These are phyloP conservation scores for Elsinoe perseae DNA, from an alignment of 2,329 filamentous ascomycete genomes.

Conservation along the genomic window DNA sequence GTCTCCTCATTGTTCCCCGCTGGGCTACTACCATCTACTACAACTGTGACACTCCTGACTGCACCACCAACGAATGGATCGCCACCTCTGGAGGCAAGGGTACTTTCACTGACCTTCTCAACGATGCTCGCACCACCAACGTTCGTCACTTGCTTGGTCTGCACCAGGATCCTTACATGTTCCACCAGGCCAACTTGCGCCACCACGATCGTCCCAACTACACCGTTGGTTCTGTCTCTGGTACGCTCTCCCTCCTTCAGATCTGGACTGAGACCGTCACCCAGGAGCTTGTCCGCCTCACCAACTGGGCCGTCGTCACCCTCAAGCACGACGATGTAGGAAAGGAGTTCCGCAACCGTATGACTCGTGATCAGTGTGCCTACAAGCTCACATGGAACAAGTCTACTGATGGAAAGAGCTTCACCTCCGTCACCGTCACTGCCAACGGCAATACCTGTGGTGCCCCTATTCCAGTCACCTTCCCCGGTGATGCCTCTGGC, in stretches of 20 bases:
- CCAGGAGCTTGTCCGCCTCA: conserved; percentile 48
- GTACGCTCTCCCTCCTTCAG: conserved; percentile 47
- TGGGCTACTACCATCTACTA: conserved; percentile 58
- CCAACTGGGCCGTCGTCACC: conserved; percentile 47
- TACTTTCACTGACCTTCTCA: conserved; percentile 45
- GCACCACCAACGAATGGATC: conserved; percentile 54
- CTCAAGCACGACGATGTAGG: conserved; percentile 51
- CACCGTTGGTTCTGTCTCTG: conserved; percentile 42
- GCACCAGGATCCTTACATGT: conserved; percentile 52
- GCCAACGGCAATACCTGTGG: conserved; percentile 45
- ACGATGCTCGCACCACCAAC: conserved; percentile 45
- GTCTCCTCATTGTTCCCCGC: conserved; percentile 51
- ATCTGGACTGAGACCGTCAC: conserved; percentile 50
- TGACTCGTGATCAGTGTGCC: conserved; percentile 46
- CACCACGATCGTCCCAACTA: conserved; percentile 41
- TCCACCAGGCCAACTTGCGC: conserved; percentile 56
- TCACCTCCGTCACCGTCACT: conserved; percentile 45
- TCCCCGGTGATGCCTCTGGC: conserved; percentile 40
- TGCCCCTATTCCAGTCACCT: conserved; percentile 48
- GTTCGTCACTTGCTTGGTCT: conserved; percentile 51
- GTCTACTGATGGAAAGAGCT: conserved; percentile 36
- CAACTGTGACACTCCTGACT: conserved; percentile 52
- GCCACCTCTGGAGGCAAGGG: conserved; percentile 50
- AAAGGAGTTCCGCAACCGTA: conserved; percentile 45
- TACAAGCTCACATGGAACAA: conserved; percentile 43